Evolutionary conservation across 768 basidiomycete genomes (phyloP).

Genomic region (Tulasnella sp.): DNA sequence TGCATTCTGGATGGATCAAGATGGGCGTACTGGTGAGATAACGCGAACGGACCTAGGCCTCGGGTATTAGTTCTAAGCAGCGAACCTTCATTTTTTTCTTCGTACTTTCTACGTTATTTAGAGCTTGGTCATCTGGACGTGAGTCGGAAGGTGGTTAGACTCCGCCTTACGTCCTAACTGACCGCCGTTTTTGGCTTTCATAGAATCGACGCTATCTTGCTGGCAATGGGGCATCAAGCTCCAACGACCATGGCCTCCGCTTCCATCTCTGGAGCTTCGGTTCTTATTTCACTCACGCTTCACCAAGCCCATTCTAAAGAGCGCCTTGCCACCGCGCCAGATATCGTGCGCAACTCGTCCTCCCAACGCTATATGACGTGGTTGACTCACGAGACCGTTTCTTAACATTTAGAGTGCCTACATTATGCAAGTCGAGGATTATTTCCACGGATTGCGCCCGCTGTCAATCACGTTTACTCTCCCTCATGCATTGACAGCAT

Average conservation of each 20-base stretch:
- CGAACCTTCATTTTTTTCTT: too few relatives aligned
- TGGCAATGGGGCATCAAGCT: not conserved
- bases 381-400: not conserved
- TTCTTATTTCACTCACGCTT: not conserved
- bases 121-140: not conserved
- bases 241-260: not conserved
- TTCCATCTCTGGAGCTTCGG: not conserved
- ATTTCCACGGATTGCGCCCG: constrained; percentile 20
- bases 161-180: not conserved
- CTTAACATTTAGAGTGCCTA: constrained; percentile 3
- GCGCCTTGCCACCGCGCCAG: not conserved
- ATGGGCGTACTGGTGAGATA: too few relatives aligned
- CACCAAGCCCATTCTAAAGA: not conserved
- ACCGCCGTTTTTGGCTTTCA: not conserved
- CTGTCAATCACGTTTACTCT: constrained; percentile 16
- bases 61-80: too few relatives aligned
- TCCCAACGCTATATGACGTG: not conserved
- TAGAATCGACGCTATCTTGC: not conserved
- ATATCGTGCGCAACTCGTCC: not conserved
- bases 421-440: constrained; percentile 22
- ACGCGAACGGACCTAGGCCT: too few relatives aligned
- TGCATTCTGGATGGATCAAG: too few relatives aligned
- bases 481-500: constrained; percentile 19
- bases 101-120: too few relatives aligned
- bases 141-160: not conserved